Evolutionary conservation across 208 protist genomes (phyloP), one percentile per base, ranked within the genome.

Genomic region (Acanthamoeba culbertsoni): DNA sequence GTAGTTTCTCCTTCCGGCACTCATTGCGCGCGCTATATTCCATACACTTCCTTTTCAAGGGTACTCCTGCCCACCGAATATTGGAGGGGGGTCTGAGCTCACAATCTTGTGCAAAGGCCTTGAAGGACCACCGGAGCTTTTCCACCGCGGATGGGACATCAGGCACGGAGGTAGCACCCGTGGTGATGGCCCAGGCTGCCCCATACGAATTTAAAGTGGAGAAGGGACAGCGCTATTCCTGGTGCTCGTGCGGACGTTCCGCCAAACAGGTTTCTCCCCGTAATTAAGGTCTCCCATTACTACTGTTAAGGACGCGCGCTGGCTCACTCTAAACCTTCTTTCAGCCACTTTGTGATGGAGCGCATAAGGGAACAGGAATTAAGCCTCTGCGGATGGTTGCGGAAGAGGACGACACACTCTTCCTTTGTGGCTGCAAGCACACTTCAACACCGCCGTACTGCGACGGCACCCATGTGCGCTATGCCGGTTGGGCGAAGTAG

Each of bases 291-390:
- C n/a, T n/a, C n/a, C n/a, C n/a, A n/a, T n/a, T n/a, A n/a, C n/a
- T n/a, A n/a, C n/a, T n/a, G n/a, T n/a, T n/a, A n/a, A n/a, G n/a
- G n/a, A n/a, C n/a, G n/a, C n/a, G n/a, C n/a, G n/a, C n/a, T n/a
- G n/a, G n/a, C n/a, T n/a, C n/a, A n/a, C n/a, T n/a, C n/a, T n/a
- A n/a, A n/a, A n/a, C n/a, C n/a, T n/a, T n/a, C n/a, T n/a, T n/a
- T n/a, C n/a, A n/a, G n/a, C n/a, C n/a, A n/a, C 42, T 89, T n/a
- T 89, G 82, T 43, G 82, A 89, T 65, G 82, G 82, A 43, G 82
- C 82, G 14, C 82, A 89, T 53, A 89, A 89, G 23, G 82, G 55
- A 18, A 65, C 53, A n/a, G 82, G 82, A 2, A 3, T 68, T 20
- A 89, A 89, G 53, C 82, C 82, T 14, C 82, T 89, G 51, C 82